phyloP scores from a whole-genome alignment of 768 basidiomycete genomes.

The Rhodotorula babjevae region DNA sequence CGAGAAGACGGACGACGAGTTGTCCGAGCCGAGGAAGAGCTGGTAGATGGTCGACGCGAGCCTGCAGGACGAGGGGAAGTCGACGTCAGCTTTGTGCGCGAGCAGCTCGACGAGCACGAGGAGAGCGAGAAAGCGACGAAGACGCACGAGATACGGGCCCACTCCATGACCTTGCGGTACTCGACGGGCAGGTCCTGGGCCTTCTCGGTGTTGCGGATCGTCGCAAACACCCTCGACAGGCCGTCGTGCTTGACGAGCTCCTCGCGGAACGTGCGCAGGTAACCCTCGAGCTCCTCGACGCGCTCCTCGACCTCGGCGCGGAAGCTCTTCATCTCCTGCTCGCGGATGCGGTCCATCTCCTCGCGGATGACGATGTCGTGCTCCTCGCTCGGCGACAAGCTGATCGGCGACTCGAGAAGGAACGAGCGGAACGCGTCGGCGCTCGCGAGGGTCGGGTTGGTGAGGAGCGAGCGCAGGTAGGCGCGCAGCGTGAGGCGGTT shows the following conservation, averaged over 20 bases:
- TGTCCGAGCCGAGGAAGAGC: constrained; percentile 85
- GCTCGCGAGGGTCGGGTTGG: constrained; percentile 66
- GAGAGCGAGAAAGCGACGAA: constrained; percentile 9
- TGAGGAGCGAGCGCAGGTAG: constrained; percentile 76
- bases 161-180: constrained; percentile 85
- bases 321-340: constrained; percentile 81
- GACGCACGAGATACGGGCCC: constrained; percentile 86
- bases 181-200: constrained; percentile 73
- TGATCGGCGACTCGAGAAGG: constrained; percentile 69
- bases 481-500: constrained; percentile 89
- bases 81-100: no score
- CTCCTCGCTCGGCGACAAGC: constrained; percentile 63
- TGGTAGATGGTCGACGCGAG: constrained; percentile 96
- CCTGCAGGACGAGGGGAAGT: constrained; percentile 51
- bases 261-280: constrained; percentile 82
- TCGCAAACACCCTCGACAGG: constrained; percentile 77
- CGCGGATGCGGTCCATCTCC: constrained; percentile 79
- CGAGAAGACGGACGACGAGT: constrained; percentile 80
- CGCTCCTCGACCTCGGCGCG: constrained; percentile 76
- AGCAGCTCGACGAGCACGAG: no score
- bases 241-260: constrained; percentile 80
- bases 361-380: constrained; percentile 74
- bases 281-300: constrained; percentile 77
- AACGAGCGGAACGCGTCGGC: constrained; percentile 83
- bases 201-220: constrained; percentile 72